phyloP scores from a whole-genome alignment of 2,329 filamentous ascomycete genomes.

The Eutypa lata region DNA sequence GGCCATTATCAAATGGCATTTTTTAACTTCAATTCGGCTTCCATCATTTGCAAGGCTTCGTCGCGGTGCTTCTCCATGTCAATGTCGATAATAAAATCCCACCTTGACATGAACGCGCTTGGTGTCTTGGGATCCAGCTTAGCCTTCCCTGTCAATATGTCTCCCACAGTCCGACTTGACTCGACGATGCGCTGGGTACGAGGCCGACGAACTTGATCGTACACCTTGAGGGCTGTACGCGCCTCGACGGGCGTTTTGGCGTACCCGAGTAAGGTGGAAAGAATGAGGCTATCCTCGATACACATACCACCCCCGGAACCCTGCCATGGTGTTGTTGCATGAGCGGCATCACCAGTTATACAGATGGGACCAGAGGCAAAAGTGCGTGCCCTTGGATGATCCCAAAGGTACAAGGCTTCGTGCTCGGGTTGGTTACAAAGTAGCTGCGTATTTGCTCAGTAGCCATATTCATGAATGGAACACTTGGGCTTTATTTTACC shows the following conservation, averaged over 20 bases:
- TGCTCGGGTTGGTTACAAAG: too few species aligned
- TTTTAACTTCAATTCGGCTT: too few species aligned
- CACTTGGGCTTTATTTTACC: too few species aligned
- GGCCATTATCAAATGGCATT: too few species aligned
- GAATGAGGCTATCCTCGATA: constrained; percentile 18
- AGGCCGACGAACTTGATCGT: constrained; percentile 15
- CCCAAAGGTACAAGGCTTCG: too few species aligned
- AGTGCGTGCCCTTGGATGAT: too few species aligned
- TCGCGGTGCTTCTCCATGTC: constrained; percentile 17
- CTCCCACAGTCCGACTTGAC: constrained; percentile 13
- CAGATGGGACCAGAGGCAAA: too few species aligned
- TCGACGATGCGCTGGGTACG: constrained; percentile 20
- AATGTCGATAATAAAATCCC: constrained; percentile 19
- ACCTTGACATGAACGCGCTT: constrained; percentile 9
- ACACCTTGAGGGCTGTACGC: constrained; percentile 9
- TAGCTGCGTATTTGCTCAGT: too few species aligned
- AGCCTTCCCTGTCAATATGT: constrained; percentile 10
- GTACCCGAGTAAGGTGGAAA: constrained; percentile 12
- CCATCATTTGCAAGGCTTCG: constrained; percentile 14
- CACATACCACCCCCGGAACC: constrained; percentile 18
- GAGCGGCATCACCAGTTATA: constrained; percentile 15
- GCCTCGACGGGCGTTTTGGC: constrained; percentile 11
- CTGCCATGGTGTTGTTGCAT: constrained; percentile 17
- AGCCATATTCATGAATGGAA: too few species aligned
- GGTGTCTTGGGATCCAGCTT: constrained; percentile 5